phyloP scores from a whole-genome alignment of 2,329 filamentous ascomycete genomes.

The Leptographium procerum region DNA sequence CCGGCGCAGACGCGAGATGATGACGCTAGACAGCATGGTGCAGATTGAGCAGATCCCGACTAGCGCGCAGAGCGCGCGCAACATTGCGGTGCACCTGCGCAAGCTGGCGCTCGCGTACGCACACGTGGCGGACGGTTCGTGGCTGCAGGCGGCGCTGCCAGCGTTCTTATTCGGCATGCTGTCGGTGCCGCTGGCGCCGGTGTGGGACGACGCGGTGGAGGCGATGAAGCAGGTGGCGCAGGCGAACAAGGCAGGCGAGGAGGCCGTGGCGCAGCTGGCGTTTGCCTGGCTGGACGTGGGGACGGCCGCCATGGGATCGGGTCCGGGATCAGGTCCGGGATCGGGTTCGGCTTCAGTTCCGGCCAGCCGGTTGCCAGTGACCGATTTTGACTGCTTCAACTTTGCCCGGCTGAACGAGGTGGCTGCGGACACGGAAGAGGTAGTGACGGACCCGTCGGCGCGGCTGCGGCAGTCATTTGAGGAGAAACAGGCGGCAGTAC shows the following conservation, averaged over 20 bases:
- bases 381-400: constrained; percentile 80
- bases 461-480: constrained; percentile 55
- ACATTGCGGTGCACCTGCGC: constrained; percentile 74
- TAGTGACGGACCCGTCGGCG: constrained; percentile 41
- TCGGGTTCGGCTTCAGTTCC: too few species aligned
- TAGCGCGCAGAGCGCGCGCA: constrained; percentile 63
- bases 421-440: constrained; percentile 38
- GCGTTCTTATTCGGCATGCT: constrained; percentile 82
- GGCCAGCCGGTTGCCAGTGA: constrained; percentile 31
- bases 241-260: constrained; percentile 55
- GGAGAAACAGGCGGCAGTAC: constrained; percentile 44
- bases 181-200: constrained; percentile 69
- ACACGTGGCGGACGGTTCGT: constrained; percentile 44
- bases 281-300: constrained; percentile 64
- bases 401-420: constrained; percentile 45
- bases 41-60: constrained; percentile 71
- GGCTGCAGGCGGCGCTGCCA: constrained; percentile 62
- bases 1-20: not conserved
- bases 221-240: constrained; percentile 66
- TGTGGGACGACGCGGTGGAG: constrained; percentile 76
- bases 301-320: too few species aligned
- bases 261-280: constrained; percentile 56
- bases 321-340: too few species aligned
- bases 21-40: constrained; percentile 52
- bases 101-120: constrained; percentile 59